phyloP scores from a whole-genome alignment of 2,329 filamentous ascomycete species.

The Fusarium sp. region DNA sequence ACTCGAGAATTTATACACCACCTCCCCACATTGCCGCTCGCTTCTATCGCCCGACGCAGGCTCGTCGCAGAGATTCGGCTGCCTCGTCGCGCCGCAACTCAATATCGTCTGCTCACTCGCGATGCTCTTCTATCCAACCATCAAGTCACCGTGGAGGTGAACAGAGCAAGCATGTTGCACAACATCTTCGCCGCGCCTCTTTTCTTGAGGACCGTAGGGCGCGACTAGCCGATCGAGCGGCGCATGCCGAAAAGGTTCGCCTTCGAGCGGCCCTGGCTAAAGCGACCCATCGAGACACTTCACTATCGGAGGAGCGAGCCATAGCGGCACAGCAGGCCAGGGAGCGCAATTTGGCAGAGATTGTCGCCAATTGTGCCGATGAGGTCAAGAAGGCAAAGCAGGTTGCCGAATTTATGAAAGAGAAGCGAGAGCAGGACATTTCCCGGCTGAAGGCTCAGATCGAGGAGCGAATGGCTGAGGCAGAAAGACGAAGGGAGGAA shows the following conservation, averaged over 20 bases:
- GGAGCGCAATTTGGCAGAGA: constrained; percentile 82
- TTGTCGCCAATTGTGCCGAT: constrained; percentile 81
- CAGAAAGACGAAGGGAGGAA: constrained; percentile 74
- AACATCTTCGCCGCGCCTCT: constrained; percentile 79
- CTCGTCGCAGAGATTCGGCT: constrained; percentile 76
- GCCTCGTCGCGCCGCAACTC: constrained; percentile 83
- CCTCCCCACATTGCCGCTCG: constrained; percentile 81
- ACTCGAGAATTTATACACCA: constrained; percentile 61
- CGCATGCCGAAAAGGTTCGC: constrained; percentile 84
- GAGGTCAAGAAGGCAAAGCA: constrained; percentile 85
- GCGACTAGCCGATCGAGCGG: constrained; percentile 79
- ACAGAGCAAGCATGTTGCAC: constrained; percentile 80
- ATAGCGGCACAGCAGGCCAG: constrained; percentile 79
- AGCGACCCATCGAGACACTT: constrained; percentile 69
- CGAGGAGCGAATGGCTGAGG: constrained; percentile 81
- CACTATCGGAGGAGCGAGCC: constrained; percentile 77
- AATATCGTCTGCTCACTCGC: constrained; percentile 77
- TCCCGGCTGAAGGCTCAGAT: constrained; percentile 75
- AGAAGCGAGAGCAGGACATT: constrained; percentile 78
- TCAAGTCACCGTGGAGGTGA: constrained; percentile 59
- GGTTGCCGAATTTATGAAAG: constrained; percentile 82
- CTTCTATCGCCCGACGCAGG: constrained; percentile 74
- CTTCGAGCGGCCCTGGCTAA: constrained; percentile 78
- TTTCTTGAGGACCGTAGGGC: constrained; percentile 84
- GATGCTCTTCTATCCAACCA: constrained; percentile 67